Percentiles rank a stretch among this genome's conserved stretches.
Conservation (phyloP, 2,329 filamentous ascomycete genomes). For the Phoma herbarum region DNA sequence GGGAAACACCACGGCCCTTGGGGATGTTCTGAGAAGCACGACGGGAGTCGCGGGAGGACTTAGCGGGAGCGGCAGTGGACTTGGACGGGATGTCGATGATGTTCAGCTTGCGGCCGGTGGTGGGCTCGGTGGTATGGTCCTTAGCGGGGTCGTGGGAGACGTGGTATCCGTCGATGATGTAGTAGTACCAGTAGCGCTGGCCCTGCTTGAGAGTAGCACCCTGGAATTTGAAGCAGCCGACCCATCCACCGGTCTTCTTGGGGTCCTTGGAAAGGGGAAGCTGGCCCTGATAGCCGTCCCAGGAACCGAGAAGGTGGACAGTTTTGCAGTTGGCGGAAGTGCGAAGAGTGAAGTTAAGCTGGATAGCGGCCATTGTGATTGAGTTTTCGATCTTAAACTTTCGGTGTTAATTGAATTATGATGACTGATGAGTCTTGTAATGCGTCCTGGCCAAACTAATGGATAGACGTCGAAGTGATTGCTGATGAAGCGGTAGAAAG, state of each 20-base stretch:
- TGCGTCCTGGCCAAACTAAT: constrained; percentile 49
- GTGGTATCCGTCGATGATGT: constrained; percentile 99
- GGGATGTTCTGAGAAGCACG: constrained; percentile 72
- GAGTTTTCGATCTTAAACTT: constrained; percentile 32
- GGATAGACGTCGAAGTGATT: constrained; percentile 47
- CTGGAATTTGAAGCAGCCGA: constrained; percentile 96
- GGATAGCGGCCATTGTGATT: constrained; percentile 80
- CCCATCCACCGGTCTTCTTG: constrained; percentile 90
- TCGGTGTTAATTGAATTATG: constrained; percentile 37
- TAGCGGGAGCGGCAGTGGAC: constrained; percentile 53
- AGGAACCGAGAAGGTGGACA: constrained; percentile 95
- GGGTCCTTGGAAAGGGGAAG: constrained; percentile 92
- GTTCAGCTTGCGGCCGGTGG: constrained; percentile 96
- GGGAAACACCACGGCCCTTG: constrained; percentile 87
- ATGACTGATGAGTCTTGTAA: constrained; percentile 36
- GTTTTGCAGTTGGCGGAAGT: constrained; percentile 97
- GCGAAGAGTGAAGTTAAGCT: constrained; percentile 94
- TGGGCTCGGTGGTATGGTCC: constrained; percentile 89
- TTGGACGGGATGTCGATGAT: constrained; percentile 86
- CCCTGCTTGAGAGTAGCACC: constrained; percentile 84
- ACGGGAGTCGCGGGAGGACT: constrained; percentile 56
- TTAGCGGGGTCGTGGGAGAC: constrained; percentile 95
- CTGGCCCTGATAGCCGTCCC: constrained; percentile 96
- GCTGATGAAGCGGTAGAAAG: constrained; percentile 47
- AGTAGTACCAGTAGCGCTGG: constrained; percentile 99